Evolutionary conservation across 179 eudicot species (phyloP).

Genomic region (Gypsophila paniculata): DNA sequence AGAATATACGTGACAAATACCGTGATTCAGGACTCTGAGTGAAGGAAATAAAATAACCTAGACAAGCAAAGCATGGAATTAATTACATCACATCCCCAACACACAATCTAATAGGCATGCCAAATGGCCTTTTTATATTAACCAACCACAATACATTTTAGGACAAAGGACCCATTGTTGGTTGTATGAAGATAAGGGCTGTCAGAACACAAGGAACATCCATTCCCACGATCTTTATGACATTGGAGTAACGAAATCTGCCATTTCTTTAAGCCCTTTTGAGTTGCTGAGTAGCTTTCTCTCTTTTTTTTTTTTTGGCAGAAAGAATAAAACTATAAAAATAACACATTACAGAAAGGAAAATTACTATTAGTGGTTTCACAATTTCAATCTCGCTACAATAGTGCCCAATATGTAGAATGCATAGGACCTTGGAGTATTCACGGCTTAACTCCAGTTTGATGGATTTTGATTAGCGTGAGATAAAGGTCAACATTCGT

Average conservation of each 20-base stretch:
- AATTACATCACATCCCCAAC: background rate
- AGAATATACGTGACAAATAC: background rate
- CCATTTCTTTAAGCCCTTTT: too few relatives aligned
- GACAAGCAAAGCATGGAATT: constrained; percentile 5
- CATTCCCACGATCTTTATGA: background rate
- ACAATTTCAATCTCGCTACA: background rate
- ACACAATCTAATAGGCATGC: background rate
- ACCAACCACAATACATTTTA: background rate
- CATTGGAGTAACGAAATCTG: too few relatives aligned
- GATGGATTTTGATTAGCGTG: background rate
- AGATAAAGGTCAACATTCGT: background rate
- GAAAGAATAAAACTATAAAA: too few relatives aligned
- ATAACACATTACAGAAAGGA: too few relatives aligned
- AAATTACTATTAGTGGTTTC: too few relatives aligned
- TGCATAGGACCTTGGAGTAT: background rate
- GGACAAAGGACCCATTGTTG: background rate
- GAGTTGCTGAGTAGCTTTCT: too few relatives aligned
- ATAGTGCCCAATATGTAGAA: background rate
- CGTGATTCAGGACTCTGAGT: background rate
- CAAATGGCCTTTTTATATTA: background rate
- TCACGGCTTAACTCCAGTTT: background rate
- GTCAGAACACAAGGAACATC: background rate
- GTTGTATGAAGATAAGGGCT: background rate
- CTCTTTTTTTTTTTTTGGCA: too few relatives aligned
- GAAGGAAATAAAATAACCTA: background rate